These are phyloP conservation scores for Alnus rubra DNA, from an alignment of 306 rosid species.

Conservation along the genomic window DNA sequence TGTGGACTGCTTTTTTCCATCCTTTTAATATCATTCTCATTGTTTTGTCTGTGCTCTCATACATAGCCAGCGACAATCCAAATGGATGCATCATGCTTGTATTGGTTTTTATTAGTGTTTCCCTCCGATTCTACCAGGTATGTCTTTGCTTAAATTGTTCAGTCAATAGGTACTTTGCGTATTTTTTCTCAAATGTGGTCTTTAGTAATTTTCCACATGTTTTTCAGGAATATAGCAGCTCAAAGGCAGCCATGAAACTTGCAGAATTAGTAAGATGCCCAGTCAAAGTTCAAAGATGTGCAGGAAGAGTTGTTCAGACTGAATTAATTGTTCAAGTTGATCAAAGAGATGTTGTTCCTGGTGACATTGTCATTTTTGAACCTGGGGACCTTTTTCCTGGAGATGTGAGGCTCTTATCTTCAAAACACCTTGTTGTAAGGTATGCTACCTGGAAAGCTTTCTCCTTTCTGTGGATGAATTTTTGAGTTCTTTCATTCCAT, in stretches of 20 bases:
- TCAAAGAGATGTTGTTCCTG: slow-evolving; percentile 83
- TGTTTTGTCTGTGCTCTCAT: slow-evolving; percentile 63
- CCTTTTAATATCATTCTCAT: slow-evolving; percentile 78
- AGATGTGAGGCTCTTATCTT: slow-evolving; percentile 70
- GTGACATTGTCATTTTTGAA: slow-evolving; percentile 84
- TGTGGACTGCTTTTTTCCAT: slow-evolving; percentile 76
- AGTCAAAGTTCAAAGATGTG: slow-evolving; percentile 83
- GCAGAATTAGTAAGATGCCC: slow-evolving; percentile 70
- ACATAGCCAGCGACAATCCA: slow-evolving; percentile 53
- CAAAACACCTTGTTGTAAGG: slow-evolving; percentile 87
- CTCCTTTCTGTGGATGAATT: slow-evolving; percentile 19
- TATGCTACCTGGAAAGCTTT: slow-evolving; percentile 22
- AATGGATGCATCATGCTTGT: slow-evolving; percentile 76
- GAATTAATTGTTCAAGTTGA: slow-evolving; percentile 78
- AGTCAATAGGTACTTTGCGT: not conserved
- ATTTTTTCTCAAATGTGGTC: slow-evolving; percentile 1
- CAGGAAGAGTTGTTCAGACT: slow-evolving; percentile 75
- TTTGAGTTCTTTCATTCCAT: slow-evolving; percentile 17
- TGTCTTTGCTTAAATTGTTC: slow-evolving; percentile 5
- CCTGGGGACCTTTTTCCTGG: slow-evolving; percentile 93
- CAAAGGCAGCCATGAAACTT: slow-evolving; percentile 85
- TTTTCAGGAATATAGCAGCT: slow-evolving; percentile 71
- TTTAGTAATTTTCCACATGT: slow-evolving; percentile 4
- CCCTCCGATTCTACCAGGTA: slow-evolving; percentile 82
- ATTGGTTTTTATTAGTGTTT: slow-evolving; percentile 71